Base-by-base conservation (phyloP, 805 yeast genomes). In the Cephaloascus fragrans region DNA sequence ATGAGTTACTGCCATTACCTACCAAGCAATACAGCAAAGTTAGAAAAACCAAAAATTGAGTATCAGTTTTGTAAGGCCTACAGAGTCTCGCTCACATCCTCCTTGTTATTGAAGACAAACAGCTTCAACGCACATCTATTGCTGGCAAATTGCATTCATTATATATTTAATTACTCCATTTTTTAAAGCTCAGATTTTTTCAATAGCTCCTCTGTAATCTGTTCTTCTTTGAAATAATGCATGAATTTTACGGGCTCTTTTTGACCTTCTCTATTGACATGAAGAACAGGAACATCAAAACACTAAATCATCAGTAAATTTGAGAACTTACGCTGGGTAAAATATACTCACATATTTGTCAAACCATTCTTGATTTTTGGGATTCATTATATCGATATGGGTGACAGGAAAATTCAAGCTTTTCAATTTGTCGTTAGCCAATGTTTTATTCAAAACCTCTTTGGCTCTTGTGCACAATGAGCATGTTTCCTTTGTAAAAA, bases 261-360 rank as follows among this genome's bases (percentile, higher is more conserved):
- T 38, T 69, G 71, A 4, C 53, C 56, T 1, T 52, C 60, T 41
- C 77, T 62, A 47, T 78, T 80, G 6, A 83, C 64, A 52, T 83
- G 89, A 33, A 83, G 51, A 0, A 83, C 94, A 0, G 94, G 94
- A 4, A 83, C 81, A 51, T 83, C 94, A 52, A 77, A 82, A 47
- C 88, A 76, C 43, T 28, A 35, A 14, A 18, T 26, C 16, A 32
- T 39, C 39, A 32, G 34, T 19, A 32, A 23, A 34, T 29, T 9
- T 12, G 20, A 19, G 36, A 9, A 6, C 18, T 28, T 32, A 37
- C 28, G 12, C 32, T 15, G 6, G n/a, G 6, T 15, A 5, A 26
- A 16, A 15, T 18, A 32, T 12, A 34, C 38, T 16, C 18, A 35
- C 39, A 47, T 83, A 83, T 43, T 69, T 65, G 38, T 81, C 84